A percentile compares a stretch with the other conserved stretches of the same genome.
phyloP scores from a whole-genome alignment of 2,329 filamentous ascomycete species.

The Phoma sp. region DNA sequence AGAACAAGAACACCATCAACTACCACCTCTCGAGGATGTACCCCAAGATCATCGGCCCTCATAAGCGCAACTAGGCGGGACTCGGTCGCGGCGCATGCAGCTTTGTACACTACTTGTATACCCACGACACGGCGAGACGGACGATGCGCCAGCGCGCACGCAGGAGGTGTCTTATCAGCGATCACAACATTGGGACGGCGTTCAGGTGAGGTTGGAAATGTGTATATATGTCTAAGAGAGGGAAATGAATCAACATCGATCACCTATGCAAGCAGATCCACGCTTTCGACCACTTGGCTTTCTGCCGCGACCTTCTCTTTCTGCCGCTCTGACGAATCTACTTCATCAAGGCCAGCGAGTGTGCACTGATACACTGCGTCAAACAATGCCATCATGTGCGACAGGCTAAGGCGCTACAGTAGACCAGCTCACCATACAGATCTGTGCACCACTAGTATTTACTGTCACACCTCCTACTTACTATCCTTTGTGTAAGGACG shows the following conservation, averaged over 20 bases:
- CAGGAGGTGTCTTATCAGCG: conserved; percentile 26
- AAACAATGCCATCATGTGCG: conserved; percentile 10
- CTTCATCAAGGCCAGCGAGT: too few species aligned
- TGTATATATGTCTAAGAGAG: conserved; percentile 22
- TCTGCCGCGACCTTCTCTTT: not conserved
- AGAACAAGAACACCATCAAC: conserved; percentile 83
- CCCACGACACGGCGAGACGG: conserved; percentile 15
- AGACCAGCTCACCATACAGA: not conserved
- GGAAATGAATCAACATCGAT: conserved; percentile 3
- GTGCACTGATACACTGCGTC: not conserved
- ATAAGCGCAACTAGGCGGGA: conserved; percentile 64
- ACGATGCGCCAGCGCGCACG: conserved; percentile 20
- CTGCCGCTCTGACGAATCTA: not conserved
- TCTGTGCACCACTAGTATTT: not conserved
- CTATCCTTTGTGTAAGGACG: not conserved
- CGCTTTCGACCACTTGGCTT: not conserved
- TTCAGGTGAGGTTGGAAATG: conserved; percentile 17
- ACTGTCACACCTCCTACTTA: not conserved
- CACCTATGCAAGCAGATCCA: not conserved
- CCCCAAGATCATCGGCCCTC: conserved; percentile 72
- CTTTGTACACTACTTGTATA: conserved; percentile 39
- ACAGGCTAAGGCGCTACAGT: conserved; percentile 1
- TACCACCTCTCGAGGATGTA: conserved; percentile 84
- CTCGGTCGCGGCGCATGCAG: not conserved
- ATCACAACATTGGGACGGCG: conserved; percentile 26